A percentile compares a stretch with the other conserved stretches of the same genome.
Evolutionary conservation across 208 protist species (phyloP).

Genomic region (Trypanosoma theileri): DNA sequence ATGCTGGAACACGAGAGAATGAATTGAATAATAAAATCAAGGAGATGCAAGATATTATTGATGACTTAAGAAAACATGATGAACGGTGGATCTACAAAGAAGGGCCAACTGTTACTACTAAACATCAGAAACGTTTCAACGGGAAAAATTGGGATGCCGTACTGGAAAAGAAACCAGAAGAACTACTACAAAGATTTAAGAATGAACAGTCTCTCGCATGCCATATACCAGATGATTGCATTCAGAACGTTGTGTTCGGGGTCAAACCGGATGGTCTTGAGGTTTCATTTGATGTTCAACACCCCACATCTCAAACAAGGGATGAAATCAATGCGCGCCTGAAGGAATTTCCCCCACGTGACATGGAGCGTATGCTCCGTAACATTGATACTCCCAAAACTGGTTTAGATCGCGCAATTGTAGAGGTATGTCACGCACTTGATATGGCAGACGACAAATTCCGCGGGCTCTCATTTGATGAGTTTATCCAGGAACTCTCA

Average conservation of each 20-base stretch:
- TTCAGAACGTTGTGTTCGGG: conserved; percentile 35
- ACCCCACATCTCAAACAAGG: conserved; percentile 32
- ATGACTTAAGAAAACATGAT: conserved; percentile 39
- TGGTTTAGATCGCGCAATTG: conserved; percentile 43
- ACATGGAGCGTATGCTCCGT: conserved; percentile 41
- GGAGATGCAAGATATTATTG: conserved; percentile 34
- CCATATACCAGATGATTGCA: conserved; percentile 36
- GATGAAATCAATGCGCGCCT: conserved; percentile 32
- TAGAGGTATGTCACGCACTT: conserved; percentile 44
- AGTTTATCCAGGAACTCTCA: conserved; percentile 44
- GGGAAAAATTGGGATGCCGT: conserved; percentile 39
- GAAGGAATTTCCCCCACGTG: conserved; percentile 34
- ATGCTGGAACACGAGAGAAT: neutral
- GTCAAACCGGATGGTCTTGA: conserved; percentile 16
- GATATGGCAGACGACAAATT: conserved; percentile 41
- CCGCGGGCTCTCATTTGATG: conserved; percentile 36
- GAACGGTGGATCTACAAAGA: conserved; percentile 37
- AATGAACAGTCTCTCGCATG: conserved; percentile 37
- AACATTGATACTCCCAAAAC: conserved; percentile 37
- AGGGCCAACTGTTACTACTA: conserved; percentile 32
- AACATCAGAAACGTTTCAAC: conserved; percentile 30
- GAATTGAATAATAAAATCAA: conserved; percentile 20
- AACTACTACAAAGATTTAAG: conserved; percentile 37
- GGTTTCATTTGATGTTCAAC: conserved; percentile 39
- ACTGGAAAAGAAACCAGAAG: conserved; percentile 38